phyloP scores from a whole-genome alignment of 805 yeast genomes.

The Spathaspora passalidarum region DNA sequence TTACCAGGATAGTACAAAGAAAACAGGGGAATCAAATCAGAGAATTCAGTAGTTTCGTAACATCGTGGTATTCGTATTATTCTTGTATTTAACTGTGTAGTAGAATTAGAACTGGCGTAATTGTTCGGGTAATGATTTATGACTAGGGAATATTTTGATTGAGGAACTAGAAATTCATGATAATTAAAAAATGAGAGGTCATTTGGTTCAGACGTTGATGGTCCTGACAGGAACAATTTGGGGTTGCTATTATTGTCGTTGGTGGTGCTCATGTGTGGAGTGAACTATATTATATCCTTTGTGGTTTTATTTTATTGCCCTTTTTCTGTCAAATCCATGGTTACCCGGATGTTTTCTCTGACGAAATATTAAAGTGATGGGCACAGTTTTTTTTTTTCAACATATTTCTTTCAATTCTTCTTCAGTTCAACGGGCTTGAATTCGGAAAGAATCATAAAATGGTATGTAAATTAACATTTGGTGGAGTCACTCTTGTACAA shows the following conservation, averaged over 20 bases:
- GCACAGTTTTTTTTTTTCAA: neutral
- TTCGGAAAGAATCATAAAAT: neutral
- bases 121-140: constrained; percentile 68
- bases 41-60: constrained; percentile 26
- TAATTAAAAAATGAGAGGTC: constrained; percentile 54
- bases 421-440: neutral
- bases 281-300: neutral
- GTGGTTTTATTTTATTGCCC: neutral
- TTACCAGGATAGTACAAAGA: constrained; percentile 53
- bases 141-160: constrained; percentile 31
- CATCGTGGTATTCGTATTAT: constrained; percentile 65
- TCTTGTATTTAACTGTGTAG: constrained; percentile 39
- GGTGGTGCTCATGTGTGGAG: neutral
- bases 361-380: neutral
- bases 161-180: constrained; percentile 50
- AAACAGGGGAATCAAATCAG: constrained; percentile 53
- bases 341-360: neutral
- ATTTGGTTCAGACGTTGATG: neutral
- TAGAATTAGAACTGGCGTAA: constrained; percentile 33
- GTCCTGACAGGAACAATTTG: neutral
- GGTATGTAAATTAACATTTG: neutral
- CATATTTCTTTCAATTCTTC: too few relatives aligned
- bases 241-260: neutral
- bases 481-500: constrained; percentile 3
- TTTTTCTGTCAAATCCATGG: neutral